Evolutionary conservation across 257 asterid species (phyloP), one percentile per base, ranked within the genome.

Genomic region (Salvia rosmarinus): DNA sequence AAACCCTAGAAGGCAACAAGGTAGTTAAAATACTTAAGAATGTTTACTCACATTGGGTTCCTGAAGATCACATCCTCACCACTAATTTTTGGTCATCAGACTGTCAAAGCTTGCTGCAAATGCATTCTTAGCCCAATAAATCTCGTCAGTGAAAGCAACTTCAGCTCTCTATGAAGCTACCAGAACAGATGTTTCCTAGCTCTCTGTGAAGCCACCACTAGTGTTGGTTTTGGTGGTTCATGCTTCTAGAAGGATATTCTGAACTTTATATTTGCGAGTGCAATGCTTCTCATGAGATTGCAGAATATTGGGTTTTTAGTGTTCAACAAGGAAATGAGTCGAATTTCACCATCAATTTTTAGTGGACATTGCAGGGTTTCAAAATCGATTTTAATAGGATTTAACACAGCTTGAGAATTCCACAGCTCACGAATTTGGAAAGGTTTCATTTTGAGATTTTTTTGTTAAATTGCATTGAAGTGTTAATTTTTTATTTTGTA

Each of bases 81-180:
- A 86, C 97, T 50, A 90, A 90, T 68, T 67, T 90, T 71, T 90
- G 97, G 97, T 90, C 97, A 0, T 96, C 97, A 7, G 97, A 90
- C 97, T 90, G 72, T 90, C 97, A 39, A 90, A 90, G 84, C 90
- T 90, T 54, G 97, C 97, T 13, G 97, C 97, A 50, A 90, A 90
- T 70, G 97, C 97, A 34, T 92, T 92, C 87, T 74, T 91, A 81
- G 98, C 98, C 14, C 98, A 91, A 69, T 85, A 96, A 77, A 91
- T 91, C 85, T 91, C 98, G 6, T 91, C 98, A 0, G 98, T 91
- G 65, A 87, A 87, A 61, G 88, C 92, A 70, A 87, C 85, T 90
- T 87, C 92, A 3, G 92, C 92, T 37, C 86, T 87, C 28, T 84
- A 88, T 54, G 92, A 87, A 66, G 92, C 88, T 56, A 87, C 92